Percentiles rank a stretch among this genome's conserved stretches.
phyloP scores from a whole-genome alignment of 169 alveolate genomes.

The Haemoproteus tartakovskyi region DNA sequence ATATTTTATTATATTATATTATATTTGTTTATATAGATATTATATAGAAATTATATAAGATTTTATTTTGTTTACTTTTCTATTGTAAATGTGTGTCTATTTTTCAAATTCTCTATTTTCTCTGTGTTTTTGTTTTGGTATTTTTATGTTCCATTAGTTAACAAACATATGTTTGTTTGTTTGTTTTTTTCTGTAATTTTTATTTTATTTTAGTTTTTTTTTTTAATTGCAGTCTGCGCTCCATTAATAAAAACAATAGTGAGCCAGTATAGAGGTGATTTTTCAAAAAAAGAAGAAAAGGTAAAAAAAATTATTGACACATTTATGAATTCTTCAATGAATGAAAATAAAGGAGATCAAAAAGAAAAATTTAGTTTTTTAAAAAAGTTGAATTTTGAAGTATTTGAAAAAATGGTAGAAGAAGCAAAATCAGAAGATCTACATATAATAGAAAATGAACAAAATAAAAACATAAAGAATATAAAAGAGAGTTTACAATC shows the following conservation, averaged over 20 bases:
- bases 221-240: conserved; percentile 9
- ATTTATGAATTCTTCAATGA: conserved; percentile 7
- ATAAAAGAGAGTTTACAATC: conserved; percentile 13
- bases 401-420: neutral
- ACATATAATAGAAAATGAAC: neutral
- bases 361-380: neutral
- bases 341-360: neutral
- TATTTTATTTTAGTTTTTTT: neutral
- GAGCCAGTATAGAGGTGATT: conserved; percentile 20
- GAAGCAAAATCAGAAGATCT: neutral
- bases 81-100: too few species aligned
- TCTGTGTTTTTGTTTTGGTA: too few species aligned
- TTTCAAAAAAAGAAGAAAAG: conserved; percentile 17
- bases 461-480: neutral
- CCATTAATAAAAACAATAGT: conserved; percentile 48
- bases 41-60: too few species aligned
- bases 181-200: too few species aligned
- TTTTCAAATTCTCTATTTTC: too few species aligned
- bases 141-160: too few species aligned
- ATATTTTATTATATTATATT: too few species aligned
- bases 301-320: conserved; percentile 13
- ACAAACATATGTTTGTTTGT: too few species aligned
- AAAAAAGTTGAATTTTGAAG: too few species aligned
- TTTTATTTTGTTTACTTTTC: too few species aligned
- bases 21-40: too few species aligned